These are phyloP conservation scores for Xylariomycetidae sp. DNA, from an alignment of 2,329 filamentous ascomycete genomes.

Conservation along the genomic window DNA sequence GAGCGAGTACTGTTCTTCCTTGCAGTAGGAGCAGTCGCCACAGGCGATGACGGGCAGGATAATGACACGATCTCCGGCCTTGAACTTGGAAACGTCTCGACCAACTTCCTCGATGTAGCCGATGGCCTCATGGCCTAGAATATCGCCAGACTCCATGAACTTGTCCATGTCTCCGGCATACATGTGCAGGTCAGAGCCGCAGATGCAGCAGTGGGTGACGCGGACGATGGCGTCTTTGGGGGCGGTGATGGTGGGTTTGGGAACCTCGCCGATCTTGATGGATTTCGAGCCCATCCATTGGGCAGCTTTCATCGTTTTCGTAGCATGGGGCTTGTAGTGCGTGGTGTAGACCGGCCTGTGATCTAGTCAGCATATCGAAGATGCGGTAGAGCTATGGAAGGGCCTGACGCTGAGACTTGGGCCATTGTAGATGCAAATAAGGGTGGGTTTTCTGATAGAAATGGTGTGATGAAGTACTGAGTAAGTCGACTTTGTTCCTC, in stretches of 20 bases:
- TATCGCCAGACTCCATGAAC: slow-evolving; percentile 6
- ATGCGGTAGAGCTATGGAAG: no score
- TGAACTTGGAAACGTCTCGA: slow-evolving; percentile 15
- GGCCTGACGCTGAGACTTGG: no score
- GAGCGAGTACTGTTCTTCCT: not conserved
- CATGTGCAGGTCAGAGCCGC: slow-evolving; percentile 28
- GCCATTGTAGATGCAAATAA: no score
- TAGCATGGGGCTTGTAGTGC: no score
- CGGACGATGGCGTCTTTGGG: slow-evolving; percentile 27
- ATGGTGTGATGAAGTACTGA: no score
- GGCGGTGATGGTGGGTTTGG: slow-evolving; percentile 28
- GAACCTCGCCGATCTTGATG: slow-evolving; percentile 15
- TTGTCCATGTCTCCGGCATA: slow-evolving; percentile 25
- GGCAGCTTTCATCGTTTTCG: slow-evolving; percentile 1
- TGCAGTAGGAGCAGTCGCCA: slow-evolving; percentile 26
- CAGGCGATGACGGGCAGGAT: slow-evolving; percentile 27
- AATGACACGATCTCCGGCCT: slow-evolving; percentile 24
- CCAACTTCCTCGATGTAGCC: slow-evolving; percentile 23
- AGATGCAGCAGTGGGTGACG: slow-evolving; percentile 29
- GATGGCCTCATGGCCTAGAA: slow-evolving; percentile 20
- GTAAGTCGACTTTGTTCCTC: no score
- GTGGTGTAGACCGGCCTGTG: no score
- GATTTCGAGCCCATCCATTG: not conserved
- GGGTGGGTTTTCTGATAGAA: no score
- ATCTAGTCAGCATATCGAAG: no score